A percentile compares a stretch with the other conserved stretches of the same genome.
Conservation (phyloP, 1,284 basidiomycete genomes). For the Cutaneotrichosporon mucoides region DNA sequence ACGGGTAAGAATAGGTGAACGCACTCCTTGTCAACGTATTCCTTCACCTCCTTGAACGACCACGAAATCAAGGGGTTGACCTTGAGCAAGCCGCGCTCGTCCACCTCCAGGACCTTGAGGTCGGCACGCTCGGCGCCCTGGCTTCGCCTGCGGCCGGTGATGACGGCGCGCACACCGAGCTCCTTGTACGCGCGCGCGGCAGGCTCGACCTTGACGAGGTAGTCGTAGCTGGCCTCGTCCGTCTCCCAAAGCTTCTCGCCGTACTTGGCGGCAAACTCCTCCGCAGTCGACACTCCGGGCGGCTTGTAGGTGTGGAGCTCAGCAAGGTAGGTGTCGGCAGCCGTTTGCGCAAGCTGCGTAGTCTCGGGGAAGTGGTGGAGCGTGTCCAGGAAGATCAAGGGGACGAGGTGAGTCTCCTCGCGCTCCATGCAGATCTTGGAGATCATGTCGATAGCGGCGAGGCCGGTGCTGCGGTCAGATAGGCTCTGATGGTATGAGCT, state of each 20-base stretch:
- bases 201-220: constrained; percentile 92
- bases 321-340: constrained; percentile 69
- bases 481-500: constrained; percentile 15
- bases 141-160: constrained; percentile 87
- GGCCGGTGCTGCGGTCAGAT: constrained; percentile 59
- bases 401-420: constrained; percentile 50
- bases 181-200: constrained; percentile 81
- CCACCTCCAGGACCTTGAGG: constrained; percentile 83
- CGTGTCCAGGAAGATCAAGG: constrained; percentile 85
- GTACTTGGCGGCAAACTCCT: constrained; percentile 76
- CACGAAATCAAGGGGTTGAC: constrained; percentile 91
- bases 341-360: constrained; percentile 75
- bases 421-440: constrained; percentile 60
- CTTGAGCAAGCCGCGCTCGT: constrained; percentile 87
- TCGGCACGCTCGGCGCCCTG: constrained; percentile 84
- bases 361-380: constrained; percentile 96
- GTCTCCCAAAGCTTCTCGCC: constrained; percentile 83
- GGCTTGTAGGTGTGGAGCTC: constrained; percentile 77
- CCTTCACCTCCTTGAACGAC: constrained; percentile 81
- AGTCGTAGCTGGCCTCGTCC: constrained; percentile 88
- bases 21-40: constrained; percentile 72
- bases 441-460: constrained; percentile 88
- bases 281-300: constrained; percentile 61
- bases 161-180: constrained; percentile 77
- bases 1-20: constrained; percentile 8